Percentiles rank a stretch among this genome's conserved stretches.
These are phyloP conservation scores for Dactylellina haptotyla DNA, from an alignment of 2,329 filamentous ascomycete genomes.

Conservation along the genomic window DNA sequence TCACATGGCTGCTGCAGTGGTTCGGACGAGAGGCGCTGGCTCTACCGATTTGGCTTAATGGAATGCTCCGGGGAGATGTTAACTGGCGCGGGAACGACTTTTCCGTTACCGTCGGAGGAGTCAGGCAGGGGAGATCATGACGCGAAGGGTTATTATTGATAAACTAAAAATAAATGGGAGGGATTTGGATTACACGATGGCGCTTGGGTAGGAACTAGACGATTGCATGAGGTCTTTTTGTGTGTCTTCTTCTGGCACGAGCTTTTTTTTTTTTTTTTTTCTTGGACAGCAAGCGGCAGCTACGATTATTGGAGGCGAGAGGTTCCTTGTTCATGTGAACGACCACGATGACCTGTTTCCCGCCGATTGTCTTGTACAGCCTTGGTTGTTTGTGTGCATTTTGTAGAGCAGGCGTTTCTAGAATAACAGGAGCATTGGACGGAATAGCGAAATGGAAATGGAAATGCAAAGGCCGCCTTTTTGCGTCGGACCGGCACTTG, in stretches of 20 bases:
- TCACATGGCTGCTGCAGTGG: constrained; percentile 81
- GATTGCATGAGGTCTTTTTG: neutral
- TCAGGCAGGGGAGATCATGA: constrained; percentile 37
- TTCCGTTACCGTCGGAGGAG: constrained; percentile 44
- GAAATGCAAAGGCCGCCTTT: neutral
- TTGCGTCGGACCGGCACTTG: constrained; percentile 2
- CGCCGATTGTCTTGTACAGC: neutral
- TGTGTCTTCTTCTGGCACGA: neutral
- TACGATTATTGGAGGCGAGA: neutral
- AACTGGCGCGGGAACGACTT: constrained; percentile 76
- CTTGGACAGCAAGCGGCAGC: neutral
- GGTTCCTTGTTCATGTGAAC: no score
- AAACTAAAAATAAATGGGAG: neutral
- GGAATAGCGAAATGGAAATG: neutral
- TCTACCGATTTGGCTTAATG: constrained; percentile 88
- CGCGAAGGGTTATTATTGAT: no score
- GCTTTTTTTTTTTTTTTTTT: neutral
- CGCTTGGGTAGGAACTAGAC: no score
- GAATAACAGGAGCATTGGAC: constrained; percentile 2
- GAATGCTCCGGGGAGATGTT: constrained; percentile 87
- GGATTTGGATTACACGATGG: neutral
- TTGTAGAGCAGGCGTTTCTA: constrained; percentile 24
- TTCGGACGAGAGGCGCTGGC: constrained; percentile 82
- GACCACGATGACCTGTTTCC: no score
- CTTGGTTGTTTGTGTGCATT: constrained; percentile 2